Conservation (phyloP, 495 filamentous ascomycete species). For the Annulohypoxylon stygium region DNA sequence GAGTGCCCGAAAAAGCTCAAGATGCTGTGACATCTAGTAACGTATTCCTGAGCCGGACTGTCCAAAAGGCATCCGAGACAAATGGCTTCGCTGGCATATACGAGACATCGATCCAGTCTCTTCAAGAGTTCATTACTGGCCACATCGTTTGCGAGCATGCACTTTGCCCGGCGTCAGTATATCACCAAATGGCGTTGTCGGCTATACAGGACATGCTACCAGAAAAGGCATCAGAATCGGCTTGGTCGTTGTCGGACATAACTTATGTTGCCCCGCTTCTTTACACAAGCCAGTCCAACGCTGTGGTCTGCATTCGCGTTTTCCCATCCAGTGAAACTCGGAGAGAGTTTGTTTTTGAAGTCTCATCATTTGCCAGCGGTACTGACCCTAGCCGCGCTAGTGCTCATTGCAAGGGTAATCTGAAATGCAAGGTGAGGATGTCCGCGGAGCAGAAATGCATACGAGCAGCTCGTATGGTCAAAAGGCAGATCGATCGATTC, state of each 20-base stretch:
- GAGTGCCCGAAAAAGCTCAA: background rate
- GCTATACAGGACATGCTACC: conserved; percentile 6
- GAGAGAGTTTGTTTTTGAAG: background rate
- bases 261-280: conserved; percentile 17
- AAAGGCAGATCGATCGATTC: conserved; percentile 4
- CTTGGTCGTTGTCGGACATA: conserved; percentile 10
- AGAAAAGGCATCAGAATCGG: background rate
- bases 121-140: conserved; percentile 7
- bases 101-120: conserved; percentile 10
- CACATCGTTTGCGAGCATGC: conserved; percentile 10
- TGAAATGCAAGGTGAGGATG: conserved; percentile 5
- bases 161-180: conserved; percentile 9
- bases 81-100: conserved; percentile 2
- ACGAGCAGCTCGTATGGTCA: conserved; percentile 6
- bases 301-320: conserved; percentile 1
- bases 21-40: conserved; percentile 1
- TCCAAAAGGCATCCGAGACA: conserved; percentile 2
- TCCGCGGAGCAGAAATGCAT: conserved; percentile 8
- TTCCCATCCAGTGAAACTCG: background rate
- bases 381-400: conserved; percentile 1
- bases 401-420: conserved; percentile 1
- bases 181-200: conserved; percentile 10
- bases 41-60: conserved; percentile 1
- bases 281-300: conserved; percentile 8
- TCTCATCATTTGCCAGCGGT: background rate